Conservation (phyloP, 495 filamentous ascomycete genomes). For the Xylaria palmicola region DNA sequence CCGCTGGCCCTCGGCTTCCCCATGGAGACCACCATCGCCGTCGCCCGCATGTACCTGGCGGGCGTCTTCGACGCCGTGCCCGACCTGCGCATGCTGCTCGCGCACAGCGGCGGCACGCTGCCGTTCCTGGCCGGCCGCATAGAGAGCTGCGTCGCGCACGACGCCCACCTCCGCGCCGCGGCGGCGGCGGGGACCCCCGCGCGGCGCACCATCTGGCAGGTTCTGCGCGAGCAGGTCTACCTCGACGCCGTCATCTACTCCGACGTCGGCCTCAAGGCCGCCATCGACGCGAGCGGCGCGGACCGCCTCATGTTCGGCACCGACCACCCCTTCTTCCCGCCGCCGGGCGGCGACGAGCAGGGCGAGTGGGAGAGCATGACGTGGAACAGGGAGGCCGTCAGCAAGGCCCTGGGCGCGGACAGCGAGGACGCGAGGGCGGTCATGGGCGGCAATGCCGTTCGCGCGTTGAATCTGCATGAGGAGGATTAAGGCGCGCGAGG, state of each 20-base stretch:
- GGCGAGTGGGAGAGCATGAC: slow-evolving; percentile 80
- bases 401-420: slow-evolving; percentile 55
- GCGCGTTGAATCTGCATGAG: slow-evolving; percentile 57
- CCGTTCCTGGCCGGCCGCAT: slow-evolving; percentile 88
- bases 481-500: slow-evolving; percentile 13
- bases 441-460: slow-evolving; percentile 70
- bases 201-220: slow-evolving; percentile 70
- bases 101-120: slow-evolving; percentile 85
- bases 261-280: slow-evolving; percentile 70
- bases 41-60: slow-evolving; percentile 80
- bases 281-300: slow-evolving; percentile 59
- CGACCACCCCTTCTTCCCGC: slow-evolving; percentile 95
- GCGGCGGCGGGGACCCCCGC: slow-evolving; percentile 40
- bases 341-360: slow-evolving; percentile 57
- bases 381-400: slow-evolving; percentile 72
- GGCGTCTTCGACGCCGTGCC: slow-evolving; percentile 82
- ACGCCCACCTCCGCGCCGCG: slow-evolving; percentile 61
- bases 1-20: slow-evolving; percentile 87
- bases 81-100: slow-evolving; percentile 70
- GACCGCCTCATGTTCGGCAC: slow-evolving; percentile 83
- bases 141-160: slow-evolving; percentile 84
- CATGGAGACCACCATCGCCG: slow-evolving; percentile 89
- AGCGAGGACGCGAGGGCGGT: slow-evolving; percentile 49
- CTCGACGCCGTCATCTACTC: slow-evolving; percentile 88
- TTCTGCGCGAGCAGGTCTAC: slow-evolving; percentile 82